These are phyloP conservation scores for Annulohypoxylon stygium DNA, from an alignment of 495 filamentous ascomycete genomes.

Conservation along the genomic window DNA sequence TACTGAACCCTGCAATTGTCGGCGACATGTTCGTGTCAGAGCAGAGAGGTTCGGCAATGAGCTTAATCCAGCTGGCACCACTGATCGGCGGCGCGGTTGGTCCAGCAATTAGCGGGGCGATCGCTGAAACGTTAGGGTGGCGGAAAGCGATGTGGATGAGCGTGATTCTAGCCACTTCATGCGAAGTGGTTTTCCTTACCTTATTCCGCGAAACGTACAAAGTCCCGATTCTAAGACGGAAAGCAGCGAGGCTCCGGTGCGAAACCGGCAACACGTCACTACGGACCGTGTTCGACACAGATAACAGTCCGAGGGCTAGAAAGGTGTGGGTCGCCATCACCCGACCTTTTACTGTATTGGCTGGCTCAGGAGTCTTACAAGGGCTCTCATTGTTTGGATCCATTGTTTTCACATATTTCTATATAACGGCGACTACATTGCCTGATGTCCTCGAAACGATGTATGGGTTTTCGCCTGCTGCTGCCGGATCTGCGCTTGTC, in stretches of 20 bases:
- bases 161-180: conserved; percentile 60
- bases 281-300: conserved; percentile 59
- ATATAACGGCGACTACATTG: conserved; percentile 66
- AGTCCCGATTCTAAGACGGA: conserved; percentile 61
- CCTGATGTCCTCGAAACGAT: conserved; percentile 62
- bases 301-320: conserved; percentile 32
- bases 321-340: conserved; percentile 58
- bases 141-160: conserved; percentile 68
- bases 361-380: conserved; percentile 62
- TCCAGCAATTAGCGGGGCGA: conserved; percentile 69
- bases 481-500: conserved; percentile 62
- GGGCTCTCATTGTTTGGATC: conserved; percentile 63
- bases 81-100: conserved; percentile 67
- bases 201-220: conserved; percentile 66
- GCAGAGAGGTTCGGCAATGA: conserved; percentile 65
- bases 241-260: conserved; percentile 57
- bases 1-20: conserved; percentile 70
- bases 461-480: conserved; percentile 62
- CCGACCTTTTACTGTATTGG: conserved; percentile 63
- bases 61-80: conserved; percentile 62
- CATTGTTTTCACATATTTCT: conserved; percentile 66
- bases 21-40: conserved; percentile 68
- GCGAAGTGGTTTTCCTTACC: conserved; percentile 62
- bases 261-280: conserved; percentile 59
- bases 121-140: conserved; percentile 72